Base-by-base conservation (phyloP, 2,329 filamentous ascomycete genomes). In the Talaromyces sp. region DNA sequence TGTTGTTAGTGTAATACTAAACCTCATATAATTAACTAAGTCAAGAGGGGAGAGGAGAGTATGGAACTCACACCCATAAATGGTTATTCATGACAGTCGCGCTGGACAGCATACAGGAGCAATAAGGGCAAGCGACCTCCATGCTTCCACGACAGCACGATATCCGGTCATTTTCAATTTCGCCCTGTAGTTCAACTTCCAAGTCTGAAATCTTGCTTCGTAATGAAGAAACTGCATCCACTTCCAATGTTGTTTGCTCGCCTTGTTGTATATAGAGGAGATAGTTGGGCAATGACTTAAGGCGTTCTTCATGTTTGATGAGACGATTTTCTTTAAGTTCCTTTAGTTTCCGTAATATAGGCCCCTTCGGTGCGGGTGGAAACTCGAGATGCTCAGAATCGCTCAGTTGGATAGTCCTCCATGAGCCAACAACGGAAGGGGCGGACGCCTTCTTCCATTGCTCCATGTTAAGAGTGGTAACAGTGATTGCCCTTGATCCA, bases 41-140 rank as follows among this genome's bases (percentile, higher is more conserved):
- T 11, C 11, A 11, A 13, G 10, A 13, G n/a, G 19, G 3, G 26
- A 9, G 49, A 26, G 8, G 10, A 19, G 19, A 21, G 31, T 19
- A 24, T 41, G 27, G 32, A 41, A 38, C 58, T 52, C n/a, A 60
- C 58, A 55, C 52, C 58, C 58, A 60, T 29, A 49, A 38, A 13
- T 17, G 29, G n/a, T 53, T 26, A 32, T 51, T 55, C 21, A 38
- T 52, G 17, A 60, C 41, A 27, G 31, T 50, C 24, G 10, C 29
- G 10, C 35, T 32, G 1, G 58, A 52, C 21, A 60, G 21, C n/a
- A 29, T 21, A 38, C 53, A 50, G n/a, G 29, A 60, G 21, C 58
- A 60, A 52, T 56, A 60, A 2, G 58, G 58, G 17, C 58, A 60
- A 14, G 32, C 55, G 17, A 56, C 58, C 17, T 56, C 55, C 55